These are phyloP conservation scores for Parasarocladium wereldwijsianum DNA, from an alignment of 2,329 filamentous ascomycete species.

Conservation along the genomic window DNA sequence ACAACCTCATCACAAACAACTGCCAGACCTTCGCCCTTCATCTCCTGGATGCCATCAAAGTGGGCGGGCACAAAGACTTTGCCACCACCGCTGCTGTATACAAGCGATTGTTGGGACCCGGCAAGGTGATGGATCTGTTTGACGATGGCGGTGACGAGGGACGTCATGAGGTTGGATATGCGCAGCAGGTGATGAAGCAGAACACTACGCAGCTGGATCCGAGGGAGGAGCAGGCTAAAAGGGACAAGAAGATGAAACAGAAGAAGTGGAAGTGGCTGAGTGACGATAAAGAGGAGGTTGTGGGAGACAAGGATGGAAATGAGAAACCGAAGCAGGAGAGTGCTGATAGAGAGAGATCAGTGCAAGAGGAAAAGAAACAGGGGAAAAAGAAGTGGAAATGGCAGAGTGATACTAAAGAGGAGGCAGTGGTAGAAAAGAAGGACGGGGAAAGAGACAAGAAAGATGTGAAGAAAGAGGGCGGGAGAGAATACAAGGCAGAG, in stretches of 20 bases:
- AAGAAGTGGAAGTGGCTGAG: slow-evolving; percentile 1
- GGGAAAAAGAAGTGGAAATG: no score
- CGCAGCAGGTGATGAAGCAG: slow-evolving; percentile 37
- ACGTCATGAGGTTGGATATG: slow-evolving; percentile 23
- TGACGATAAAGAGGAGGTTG: no score
- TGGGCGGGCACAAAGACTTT: slow-evolving; percentile 33
- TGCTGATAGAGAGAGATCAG: no score
- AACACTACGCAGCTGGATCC: slow-evolving; percentile 36
- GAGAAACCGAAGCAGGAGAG: no score
- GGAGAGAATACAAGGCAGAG: no score
- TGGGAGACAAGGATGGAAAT: no score
- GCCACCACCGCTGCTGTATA: slow-evolving; percentile 39
- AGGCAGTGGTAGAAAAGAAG: no score
- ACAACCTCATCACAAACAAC: slow-evolving; percentile 46
- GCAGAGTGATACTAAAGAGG: no score
- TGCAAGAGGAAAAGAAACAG: no score
- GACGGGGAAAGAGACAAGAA: no score
- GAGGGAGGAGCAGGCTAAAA: slow-evolving; percentile 16
- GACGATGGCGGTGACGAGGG: slow-evolving; percentile 10
- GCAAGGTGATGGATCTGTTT: slow-evolving; percentile 38
- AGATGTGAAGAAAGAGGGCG: slow-evolving; percentile 1
- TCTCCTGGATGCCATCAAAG: slow-evolving; percentile 38
- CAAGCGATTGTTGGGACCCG: slow-evolving; percentile 30
- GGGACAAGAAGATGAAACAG: slow-evolving; percentile 6
- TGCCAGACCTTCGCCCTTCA: slow-evolving; percentile 41